Evolutionary conservation across 108 stramenopile species (phyloP), one percentile per base, ranked within the genome.

Genomic region (Nitzschia sp.): DNA sequence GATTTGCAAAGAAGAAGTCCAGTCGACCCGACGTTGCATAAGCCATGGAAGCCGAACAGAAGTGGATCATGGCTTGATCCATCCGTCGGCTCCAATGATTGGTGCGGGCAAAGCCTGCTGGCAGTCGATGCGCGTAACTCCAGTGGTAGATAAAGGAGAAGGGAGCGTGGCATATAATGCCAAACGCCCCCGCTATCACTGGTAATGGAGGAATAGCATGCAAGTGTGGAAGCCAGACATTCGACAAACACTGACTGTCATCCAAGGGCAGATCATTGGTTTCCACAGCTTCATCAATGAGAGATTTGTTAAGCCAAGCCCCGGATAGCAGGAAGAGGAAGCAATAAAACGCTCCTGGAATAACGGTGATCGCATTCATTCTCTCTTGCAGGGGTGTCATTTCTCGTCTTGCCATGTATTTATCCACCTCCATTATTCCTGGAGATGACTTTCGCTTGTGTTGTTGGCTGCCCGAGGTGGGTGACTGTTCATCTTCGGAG

Each of bases 81-180:
- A 93, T 75, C 36, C 89, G 83, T 54, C 92, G 75, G 62, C 81
- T 86, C 92, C 86, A 93, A 51, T 93, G 92, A n/a, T 78, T 64
- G 29, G 82, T 75, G 42, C 91, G 80, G 8, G 78, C 67, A 15
- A 66, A 26, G 29, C 75, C 71, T 53, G 78, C 59, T 49, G 74
- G 66, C 13, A 92, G 59, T 64, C 59, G 55, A 47, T 81, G 75
- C 24, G 87, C 83, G 46, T 76, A 90, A 1, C 46, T 70, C 78
- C 78, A 84, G 46, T 86, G 85, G 61, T 93, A 87, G 31, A 86
- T 34, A 31, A 88, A 68, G 5, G 88, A 88, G 75, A 89, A 85
- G 4, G 91, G 88, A 11, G 80, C 72, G 42, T 89, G 91, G 11
- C 71, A 49, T n/a, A 78, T 35, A 33, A 84, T 81, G 24, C 82